A percentile compares a stretch with the other conserved stretches of the same genome.
These are phyloP conservation scores for Chondrostereum purpureum DNA, from an alignment of 1,284 basidiomycete genomes.

Conservation along the genomic window DNA sequence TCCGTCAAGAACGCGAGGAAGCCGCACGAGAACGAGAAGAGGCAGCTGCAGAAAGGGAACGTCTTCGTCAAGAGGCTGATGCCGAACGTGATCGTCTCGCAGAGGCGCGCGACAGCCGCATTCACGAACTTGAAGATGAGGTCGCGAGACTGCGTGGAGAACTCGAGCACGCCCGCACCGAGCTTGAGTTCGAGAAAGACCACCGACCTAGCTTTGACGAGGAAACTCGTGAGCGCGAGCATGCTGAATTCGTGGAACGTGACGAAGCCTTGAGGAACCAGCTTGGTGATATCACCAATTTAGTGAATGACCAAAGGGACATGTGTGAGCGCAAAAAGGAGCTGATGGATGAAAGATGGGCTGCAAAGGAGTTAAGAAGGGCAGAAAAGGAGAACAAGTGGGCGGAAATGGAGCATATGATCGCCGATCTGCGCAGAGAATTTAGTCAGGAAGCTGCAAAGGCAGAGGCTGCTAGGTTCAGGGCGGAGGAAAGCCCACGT, in stretches of 20 bases:
- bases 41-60: conserved; percentile 45
- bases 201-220: conserved; percentile 50
- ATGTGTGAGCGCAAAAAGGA: conserved; percentile 49
- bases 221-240: conserved; percentile 53
- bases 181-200: conserved; percentile 48
- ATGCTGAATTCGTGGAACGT: conserved; percentile 47
- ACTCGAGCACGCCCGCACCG: conserved; percentile 33
- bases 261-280: conserved; percentile 54
- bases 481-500: conserved; percentile 46
- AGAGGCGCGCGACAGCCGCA: conserved; percentile 47
- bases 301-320: conserved; percentile 58
- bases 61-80: conserved; percentile 38
- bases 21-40: conserved; percentile 45
- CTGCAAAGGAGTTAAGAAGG: conserved; percentile 48
- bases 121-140: conserved; percentile 56
- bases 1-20: conserved; percentile 55
- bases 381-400: conserved; percentile 47
- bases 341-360: conserved; percentile 50
- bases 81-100: conserved; percentile 40
- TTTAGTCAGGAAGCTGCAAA: conserved; percentile 41
- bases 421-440: conserved; percentile 48
- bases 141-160: conserved; percentile 50
- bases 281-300: conserved; percentile 58
- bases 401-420: conserved; percentile 49
- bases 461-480: conserved; percentile 43